Conservation (phyloP, 345 rosid genomes). For the Populus davidiana region DNA sequence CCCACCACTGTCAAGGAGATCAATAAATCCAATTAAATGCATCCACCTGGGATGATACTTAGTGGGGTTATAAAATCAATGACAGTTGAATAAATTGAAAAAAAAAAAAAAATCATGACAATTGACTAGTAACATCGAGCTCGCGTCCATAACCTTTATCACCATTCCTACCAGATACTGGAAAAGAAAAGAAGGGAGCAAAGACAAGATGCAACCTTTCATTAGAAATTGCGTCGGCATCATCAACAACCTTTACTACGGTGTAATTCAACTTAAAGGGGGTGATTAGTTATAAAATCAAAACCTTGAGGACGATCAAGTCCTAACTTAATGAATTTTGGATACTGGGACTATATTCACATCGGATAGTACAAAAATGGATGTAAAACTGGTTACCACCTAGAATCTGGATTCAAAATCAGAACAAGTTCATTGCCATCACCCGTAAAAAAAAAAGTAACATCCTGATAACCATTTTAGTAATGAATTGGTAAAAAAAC, state of each 20-base stretch:
- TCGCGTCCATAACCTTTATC: not conserved
- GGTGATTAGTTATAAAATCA: not conserved
- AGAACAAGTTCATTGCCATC: not conserved
- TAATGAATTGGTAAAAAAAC: too few species aligned
- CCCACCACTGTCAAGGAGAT: constrained; percentile 99
- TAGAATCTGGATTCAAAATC: not conserved
- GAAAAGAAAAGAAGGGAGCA: not conserved
- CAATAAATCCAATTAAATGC: constrained; percentile 77
- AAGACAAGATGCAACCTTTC: not conserved
- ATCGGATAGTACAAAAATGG: not conserved
- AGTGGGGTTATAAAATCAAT: constrained; percentile 43
- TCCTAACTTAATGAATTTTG: not conserved
- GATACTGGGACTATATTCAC: not conserved
- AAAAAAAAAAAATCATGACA: constrained; percentile 4
- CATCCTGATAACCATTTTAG: too few species aligned
- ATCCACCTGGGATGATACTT: constrained; percentile 63
- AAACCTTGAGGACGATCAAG: not conserved
- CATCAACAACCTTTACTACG: not conserved
- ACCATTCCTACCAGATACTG: not conserved
- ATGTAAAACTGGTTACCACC: not conserved
- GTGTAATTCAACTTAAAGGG: not conserved
- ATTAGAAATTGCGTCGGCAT: too few species aligned
- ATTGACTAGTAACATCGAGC: not conserved
- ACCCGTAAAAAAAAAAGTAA: not conserved
- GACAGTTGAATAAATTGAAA: constrained; percentile 13